These are phyloP conservation scores for Trichoderma koningii DNA, from an alignment of 2,329 filamentous ascomycete genomes.

Conservation along the genomic window DNA sequence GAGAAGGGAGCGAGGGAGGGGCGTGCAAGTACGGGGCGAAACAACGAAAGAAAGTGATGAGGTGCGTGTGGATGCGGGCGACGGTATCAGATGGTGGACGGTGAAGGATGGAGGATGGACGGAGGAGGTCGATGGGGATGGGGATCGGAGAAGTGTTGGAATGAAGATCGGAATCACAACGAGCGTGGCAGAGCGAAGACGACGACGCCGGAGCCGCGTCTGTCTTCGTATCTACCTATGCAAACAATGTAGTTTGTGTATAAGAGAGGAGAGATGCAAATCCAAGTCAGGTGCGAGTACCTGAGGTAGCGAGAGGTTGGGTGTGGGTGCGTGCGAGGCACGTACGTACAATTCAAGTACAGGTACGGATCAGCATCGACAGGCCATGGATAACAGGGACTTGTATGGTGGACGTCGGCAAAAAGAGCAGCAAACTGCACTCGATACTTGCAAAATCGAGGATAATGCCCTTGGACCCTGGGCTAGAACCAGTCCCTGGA, in stretches of 20 bases:
- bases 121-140: not conserved
- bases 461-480: slow-evolving; percentile 5
- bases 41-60: not conserved
- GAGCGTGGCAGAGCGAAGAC: not conserved
- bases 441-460: not conserved
- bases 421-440: not conserved
- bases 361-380: not conserved
- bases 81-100: not conserved
- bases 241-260: no score
- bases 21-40: slow-evolving; percentile 2
- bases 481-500: not conserved
- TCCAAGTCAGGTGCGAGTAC: no score
- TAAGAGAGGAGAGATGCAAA: no score
- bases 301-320: not conserved
- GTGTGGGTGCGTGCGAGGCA: slow-evolving; percentile 4
- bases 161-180: not conserved
- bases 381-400: not conserved
- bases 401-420: not conserved
- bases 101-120: not conserved
- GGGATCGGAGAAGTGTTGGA: not conserved
- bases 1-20: slow-evolving; percentile 20
- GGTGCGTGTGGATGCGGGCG: slow-evolving; percentile 7
- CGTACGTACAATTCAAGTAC: not conserved
- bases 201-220: slow-evolving; percentile 2
- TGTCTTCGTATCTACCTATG: not conserved